Evolutionary conservation across 2,329 filamentous ascomycete species (phyloP).

Genomic region (Fusarium subglutinans): DNA sequence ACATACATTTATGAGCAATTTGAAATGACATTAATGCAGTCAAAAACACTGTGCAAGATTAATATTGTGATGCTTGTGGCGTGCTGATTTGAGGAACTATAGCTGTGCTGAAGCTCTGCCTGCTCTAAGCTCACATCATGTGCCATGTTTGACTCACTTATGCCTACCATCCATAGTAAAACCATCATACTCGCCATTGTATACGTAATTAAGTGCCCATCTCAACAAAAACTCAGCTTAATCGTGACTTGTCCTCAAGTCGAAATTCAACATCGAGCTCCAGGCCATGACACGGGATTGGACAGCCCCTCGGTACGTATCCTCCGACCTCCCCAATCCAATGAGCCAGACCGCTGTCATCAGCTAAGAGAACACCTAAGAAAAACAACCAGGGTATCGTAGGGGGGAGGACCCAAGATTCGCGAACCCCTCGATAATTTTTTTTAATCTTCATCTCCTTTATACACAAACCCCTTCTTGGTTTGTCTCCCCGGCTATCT

Average conservation of each 20-base stretch:
- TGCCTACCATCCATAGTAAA: background rate
- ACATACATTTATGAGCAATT: constrained; percentile 24
- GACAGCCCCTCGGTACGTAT: constrained; percentile 29
- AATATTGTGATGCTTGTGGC: background rate
- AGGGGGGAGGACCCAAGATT: constrained; percentile 33
- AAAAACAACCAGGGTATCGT: constrained; percentile 41
- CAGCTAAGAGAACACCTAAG: constrained; percentile 37
- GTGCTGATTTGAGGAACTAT: background rate
- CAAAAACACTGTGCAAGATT: background rate
- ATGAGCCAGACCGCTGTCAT: constrained; percentile 22
- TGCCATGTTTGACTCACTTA: background rate
- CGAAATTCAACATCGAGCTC: background rate
- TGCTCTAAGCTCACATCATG: background rate
- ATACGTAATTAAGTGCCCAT: background rate
- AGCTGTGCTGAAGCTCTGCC: background rate
- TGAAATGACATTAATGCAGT: constrained; percentile 22
- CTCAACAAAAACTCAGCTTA: background rate
- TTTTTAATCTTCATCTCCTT: background rate
- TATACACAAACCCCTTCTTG: background rate
- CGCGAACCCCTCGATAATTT: constrained; percentile 31
- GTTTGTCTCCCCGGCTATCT: background rate
- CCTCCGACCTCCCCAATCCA: constrained; percentile 17
- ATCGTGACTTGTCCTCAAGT: background rate
- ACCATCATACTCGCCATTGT: background rate
- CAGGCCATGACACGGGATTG: constrained; percentile 32